Conservation (phyloP, 345 rosid species). For the Eucalyptus globulus region DNA sequence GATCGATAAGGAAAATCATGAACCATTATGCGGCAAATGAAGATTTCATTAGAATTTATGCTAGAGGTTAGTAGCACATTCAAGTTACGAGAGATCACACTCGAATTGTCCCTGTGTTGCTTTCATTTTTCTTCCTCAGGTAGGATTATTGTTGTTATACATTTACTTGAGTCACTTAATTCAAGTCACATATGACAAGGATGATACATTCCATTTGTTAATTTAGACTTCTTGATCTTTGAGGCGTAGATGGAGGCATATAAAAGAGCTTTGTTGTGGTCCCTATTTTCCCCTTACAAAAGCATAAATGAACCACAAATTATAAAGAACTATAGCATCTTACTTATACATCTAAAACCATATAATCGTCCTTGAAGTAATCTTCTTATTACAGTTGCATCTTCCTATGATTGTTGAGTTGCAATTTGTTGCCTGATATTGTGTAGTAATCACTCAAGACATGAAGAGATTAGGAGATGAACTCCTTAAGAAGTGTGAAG, state of each 20-base stretch:
- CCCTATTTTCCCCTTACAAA: background rate
- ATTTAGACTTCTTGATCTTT: fast-evolving
- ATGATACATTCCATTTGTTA: too few species aligned
- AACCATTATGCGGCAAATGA: fast-evolving
- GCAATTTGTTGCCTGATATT: background rate
- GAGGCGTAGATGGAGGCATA: background rate
- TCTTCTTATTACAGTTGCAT: too few species aligned
- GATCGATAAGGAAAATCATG: fast-evolving
- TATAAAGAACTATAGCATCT: background rate
- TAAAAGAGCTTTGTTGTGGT: background rate
- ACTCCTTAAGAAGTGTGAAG: constrained; percentile 15
- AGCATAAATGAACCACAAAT: background rate
- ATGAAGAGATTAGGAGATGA: constrained; percentile 9
- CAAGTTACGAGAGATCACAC: fast-evolving
- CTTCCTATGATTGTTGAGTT: too few species aligned
- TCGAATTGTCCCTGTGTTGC: fast-evolving
- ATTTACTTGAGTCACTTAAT: too few species aligned
- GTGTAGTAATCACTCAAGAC: background rate
- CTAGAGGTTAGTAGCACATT: fast-evolving
- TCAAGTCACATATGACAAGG: fast-evolving
- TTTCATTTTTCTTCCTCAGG: fast-evolving
- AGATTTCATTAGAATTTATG: too few species aligned
- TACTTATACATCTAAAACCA: background rate
- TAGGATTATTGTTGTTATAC: fast-evolving
- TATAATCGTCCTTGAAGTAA: fast-evolving